Percentiles rank a stretch among this genome's conserved stretches.
phyloP scores from a whole-genome alignment of 2,329 filamentous ascomycete genomes.

The Aspergillus luchuensis region DNA sequence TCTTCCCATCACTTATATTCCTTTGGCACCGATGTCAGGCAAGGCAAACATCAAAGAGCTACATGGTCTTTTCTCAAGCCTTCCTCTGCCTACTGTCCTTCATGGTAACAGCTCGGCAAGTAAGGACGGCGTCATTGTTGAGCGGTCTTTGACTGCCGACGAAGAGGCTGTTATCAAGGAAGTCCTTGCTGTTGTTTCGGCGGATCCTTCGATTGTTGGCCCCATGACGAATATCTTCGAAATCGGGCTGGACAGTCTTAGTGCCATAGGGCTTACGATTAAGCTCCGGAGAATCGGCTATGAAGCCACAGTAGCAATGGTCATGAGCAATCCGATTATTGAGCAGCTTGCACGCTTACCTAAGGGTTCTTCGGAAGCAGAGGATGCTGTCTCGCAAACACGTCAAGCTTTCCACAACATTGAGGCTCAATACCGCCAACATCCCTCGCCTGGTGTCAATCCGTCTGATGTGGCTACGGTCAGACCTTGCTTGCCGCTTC shows the following conservation, averaged over 20 bases:
- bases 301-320: conserved; percentile 34
- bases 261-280: conserved; percentile 40
- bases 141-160: conserved; percentile 25
- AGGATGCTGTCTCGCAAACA: conserved; percentile 7
- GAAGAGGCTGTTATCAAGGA: conserved; percentile 29
- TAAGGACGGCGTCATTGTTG: conserved; percentile 1
- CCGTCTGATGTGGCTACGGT: conserved; percentile 20
- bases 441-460: conserved; percentile 15
- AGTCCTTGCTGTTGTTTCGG: conserved; percentile 26
- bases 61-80: conserved; percentile 28
- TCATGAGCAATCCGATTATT: conserved; percentile 38
- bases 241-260: conserved; percentile 43
- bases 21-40: conserved; percentile 32
- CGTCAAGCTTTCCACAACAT: conserved; percentile 20
- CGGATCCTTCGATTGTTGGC: conserved; percentile 20
- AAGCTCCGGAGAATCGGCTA: conserved; percentile 38
- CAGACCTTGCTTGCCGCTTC: conserved; percentile 34
- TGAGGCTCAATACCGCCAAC: conserved; percentile 23
- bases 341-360: conserved; percentile 37
- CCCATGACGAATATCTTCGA: conserved; percentile 39
- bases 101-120: conserved; percentile 18
- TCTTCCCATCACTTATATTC: conserved; percentile 29
- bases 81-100: conserved; percentile 29
- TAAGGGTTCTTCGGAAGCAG: conserved; percentile 4
- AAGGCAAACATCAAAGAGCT: conserved; percentile 39